Evolutionary conservation across 129 eudicot genomes (phyloP), one percentile per base, ranked within the genome.

Genomic region (Helianthus tuberosus): DNA sequence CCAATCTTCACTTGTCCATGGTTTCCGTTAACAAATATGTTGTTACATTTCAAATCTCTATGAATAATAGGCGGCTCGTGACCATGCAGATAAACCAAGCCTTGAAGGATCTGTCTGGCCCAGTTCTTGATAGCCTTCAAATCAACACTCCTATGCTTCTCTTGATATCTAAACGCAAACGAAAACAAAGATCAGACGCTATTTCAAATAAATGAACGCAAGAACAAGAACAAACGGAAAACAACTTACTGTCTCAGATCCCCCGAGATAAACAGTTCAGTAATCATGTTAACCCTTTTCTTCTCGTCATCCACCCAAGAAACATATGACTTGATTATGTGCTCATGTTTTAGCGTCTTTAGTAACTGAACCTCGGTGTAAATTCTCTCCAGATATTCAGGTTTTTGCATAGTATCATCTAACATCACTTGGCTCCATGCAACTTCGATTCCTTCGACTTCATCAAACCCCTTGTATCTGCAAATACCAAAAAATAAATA

Each of bases 1-100:
- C 92, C 96, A 41, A 89, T 86, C 76, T 89, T 89, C 11, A 87
- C 88, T 35, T 89, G 84, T 39, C 96, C 96, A 13, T 80, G 84
- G 73, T 86, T 84, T 32, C 92, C 96, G 67, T 87, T 89, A 27
- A 89, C 84, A 57, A 89, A 89, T 15, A 89, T 75, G 71, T 89
- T 87, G 77, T 89, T 89, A 53, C 92, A 86, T 68, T 87, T 84
- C 10, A 89, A 77, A 71, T 89, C 96, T 11, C 96, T 83, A 35
- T 89, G 96, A 74, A 86, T 74, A 53, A 89, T 78, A 6, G 91
- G 96, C 5, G 89, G 96, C 44, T 82, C 82, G 11, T 78, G 86
- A 55, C 81, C 48, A 35, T 89, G 92, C 29, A 89, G 76, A 78
- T 84, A 84, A 69, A 70, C 77, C 69, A 89, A 79, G 46, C 96